phyloP scores from a whole-genome alignment of 2,329 filamentous ascomycete genomes.

The Cladosporium cucumerinum region DNA sequence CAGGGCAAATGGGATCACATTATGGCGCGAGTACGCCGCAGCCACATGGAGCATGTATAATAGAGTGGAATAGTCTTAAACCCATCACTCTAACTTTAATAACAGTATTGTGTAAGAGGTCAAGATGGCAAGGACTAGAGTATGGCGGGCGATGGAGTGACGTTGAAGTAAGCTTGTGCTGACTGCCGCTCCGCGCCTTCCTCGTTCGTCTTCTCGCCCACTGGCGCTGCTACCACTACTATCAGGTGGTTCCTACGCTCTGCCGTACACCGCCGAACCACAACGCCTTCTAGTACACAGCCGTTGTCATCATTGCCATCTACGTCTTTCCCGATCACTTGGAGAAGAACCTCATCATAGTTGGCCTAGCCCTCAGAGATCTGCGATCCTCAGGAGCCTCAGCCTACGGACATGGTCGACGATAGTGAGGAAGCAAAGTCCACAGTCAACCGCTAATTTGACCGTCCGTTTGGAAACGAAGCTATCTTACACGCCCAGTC shows the following conservation, averaged over 20 bases:
- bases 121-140: not conserved
- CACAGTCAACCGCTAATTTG: not conserved
- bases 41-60: not conserved
- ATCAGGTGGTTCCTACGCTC: not conserved
- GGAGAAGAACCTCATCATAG: not conserved
- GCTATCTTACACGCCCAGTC: not conserved
- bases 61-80: slow-evolving; percentile 6
- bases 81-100: not conserved
- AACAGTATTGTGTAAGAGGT: not conserved
- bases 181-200: not conserved
- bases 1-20: not conserved
- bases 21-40: not conserved
- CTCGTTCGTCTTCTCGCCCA: not conserved
- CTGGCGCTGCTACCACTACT: not conserved
- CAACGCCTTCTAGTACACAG: not conserved
- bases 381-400: not conserved
- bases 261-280: not conserved
- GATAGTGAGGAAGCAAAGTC: not conserved
- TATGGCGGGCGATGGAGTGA: not conserved
- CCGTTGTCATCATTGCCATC: not conserved
- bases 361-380: not conserved
- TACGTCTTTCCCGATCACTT: not conserved
- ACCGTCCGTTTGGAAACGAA: not conserved
- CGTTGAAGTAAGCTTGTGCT: slow-evolving; percentile 9
- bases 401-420: not conserved